Percentiles rank a stretch among this genome's conserved stretches.
Conservation (phyloP, 2,329 filamentous ascomycete genomes). For the Nemania abortiva region DNA sequence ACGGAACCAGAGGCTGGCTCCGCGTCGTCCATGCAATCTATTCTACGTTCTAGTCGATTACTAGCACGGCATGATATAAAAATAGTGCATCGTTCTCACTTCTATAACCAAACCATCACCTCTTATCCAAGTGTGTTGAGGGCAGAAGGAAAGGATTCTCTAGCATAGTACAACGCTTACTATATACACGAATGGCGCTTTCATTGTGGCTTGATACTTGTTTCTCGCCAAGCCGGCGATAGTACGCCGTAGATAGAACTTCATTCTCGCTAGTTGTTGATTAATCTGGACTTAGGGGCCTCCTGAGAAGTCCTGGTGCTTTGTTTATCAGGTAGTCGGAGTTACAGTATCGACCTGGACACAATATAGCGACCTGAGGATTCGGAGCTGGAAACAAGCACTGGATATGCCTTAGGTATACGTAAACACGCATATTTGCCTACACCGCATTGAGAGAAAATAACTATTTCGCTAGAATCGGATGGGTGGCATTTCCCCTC, state of each 20-base stretch:
- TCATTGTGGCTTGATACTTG: background rate
- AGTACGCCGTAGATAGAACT: background rate
- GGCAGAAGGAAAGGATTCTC: too few relatives aligned
- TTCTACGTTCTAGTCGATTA: constrained; percentile 30
- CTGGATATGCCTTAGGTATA: background rate
- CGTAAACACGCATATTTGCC: background rate
- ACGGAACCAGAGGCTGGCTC: constrained; percentile 2
- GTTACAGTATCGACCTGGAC: background rate
- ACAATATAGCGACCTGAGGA: background rate
- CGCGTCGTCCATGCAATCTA: constrained; percentile 23
- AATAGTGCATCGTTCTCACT: background rate
- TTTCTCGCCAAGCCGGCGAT: background rate
- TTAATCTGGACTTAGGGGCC: background rate
- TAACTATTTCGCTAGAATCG: background rate
- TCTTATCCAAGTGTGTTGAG: background rate
- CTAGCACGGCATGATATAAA: constrained; percentile 5
- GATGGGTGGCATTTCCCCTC: background rate
- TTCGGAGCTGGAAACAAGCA: background rate
- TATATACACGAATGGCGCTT: background rate
- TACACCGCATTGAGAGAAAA: background rate
- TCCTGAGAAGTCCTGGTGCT: background rate
- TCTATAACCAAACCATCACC: constrained; percentile 12
- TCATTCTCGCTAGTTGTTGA: background rate
- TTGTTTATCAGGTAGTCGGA: background rate
- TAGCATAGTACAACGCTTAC: background rate